Evolutionary conservation across 2,329 filamentous ascomycete species (phyloP), one percentile per base, ranked within the genome.

Genomic region (Aspergillus hortae): DNA sequence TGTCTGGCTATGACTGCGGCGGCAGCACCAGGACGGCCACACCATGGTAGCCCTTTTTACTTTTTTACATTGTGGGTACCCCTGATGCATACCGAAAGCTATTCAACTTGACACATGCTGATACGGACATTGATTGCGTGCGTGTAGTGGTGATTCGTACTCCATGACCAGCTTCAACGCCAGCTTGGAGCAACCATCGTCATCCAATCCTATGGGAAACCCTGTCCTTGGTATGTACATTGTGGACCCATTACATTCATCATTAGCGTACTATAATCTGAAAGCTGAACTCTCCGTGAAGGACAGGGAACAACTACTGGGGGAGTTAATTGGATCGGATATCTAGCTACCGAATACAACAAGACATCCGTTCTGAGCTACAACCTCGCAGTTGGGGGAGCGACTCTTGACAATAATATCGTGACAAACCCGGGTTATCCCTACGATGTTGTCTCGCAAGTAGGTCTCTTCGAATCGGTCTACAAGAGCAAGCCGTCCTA

Each of bases 301-400:
- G 52, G 52, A 1, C 30, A 30, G 6, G 52, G 52, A 25, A 54
- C 52, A n/a, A 33, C 40, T 1, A 36, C 52, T 6, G 48, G 35
- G 30, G 44, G 42, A 10, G 25, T 42, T 30, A 54, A 54, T 32
- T 54, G 52, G 52, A 44, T 51, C 5, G 52, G 52, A 12, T 54
- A 54, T 17, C 21, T 51, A 4, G 19, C 52, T 6, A 48, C 52
- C 2, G 30, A 11, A 4, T 54, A 47, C 15, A 54, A 54, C 40
- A 21, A 44, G 7, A 44, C 52, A 1, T 15, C 19, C 1, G 40
- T 51, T 7, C 23, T 48, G 19, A 54, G 41, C 48, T 54, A 48
- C 40, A 54, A 54, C n/a, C 40, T 46, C 19, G 52, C 52, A 2
- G 48, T 51, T 9, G 50, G 12, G 32, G 52, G 48, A 4, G 52